A percentile compares a stretch with the other conserved stretches of the same genome.
phyloP scores from a whole-genome alignment of 371 early-diverging fungal genomes.

The Apophysomyces elegans region DNA sequence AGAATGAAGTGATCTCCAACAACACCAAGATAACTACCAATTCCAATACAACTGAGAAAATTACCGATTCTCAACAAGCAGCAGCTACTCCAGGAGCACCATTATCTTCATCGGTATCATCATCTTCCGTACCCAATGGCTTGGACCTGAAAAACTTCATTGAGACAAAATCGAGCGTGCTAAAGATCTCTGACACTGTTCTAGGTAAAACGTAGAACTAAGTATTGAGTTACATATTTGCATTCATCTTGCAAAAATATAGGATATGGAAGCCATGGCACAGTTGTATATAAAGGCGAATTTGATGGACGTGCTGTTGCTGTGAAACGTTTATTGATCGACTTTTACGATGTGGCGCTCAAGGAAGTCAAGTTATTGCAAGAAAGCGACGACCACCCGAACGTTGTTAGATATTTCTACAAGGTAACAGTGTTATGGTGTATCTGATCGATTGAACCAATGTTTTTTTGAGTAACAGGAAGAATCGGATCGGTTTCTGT shows the following conservation, averaged over 20 bases:
- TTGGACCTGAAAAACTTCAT: slow-evolving; percentile 36
- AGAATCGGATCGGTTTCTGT: slow-evolving; percentile 87
- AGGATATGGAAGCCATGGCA: slow-evolving; percentile 97
- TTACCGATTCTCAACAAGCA: neutral
- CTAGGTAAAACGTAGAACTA: slow-evolving; percentile 34
- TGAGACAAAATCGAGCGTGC: slow-evolving; percentile 34
- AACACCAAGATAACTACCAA: too few relatives aligned
- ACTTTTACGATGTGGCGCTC: slow-evolving; percentile 93
- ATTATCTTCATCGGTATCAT: neutral
- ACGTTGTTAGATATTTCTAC: slow-evolving; percentile 95
- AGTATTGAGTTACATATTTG: neutral
- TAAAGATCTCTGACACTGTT: slow-evolving; percentile 46
- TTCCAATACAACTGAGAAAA: neutral
- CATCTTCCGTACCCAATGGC: slow-evolving; percentile 13
- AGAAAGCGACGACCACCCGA: slow-evolving; percentile 94
- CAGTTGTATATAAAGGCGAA: slow-evolving; percentile 91
- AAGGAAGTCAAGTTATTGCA: slow-evolving; percentile 92
- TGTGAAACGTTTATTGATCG: slow-evolving; percentile 90
- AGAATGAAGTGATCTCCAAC: too few relatives aligned
- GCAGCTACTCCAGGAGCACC: neutral
- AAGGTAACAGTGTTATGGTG: slow-evolving; percentile 37
- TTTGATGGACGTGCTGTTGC: slow-evolving; percentile 94
- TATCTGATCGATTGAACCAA: slow-evolving; percentile 1
- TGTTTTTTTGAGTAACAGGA: slow-evolving; percentile 50
- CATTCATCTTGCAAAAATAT: slow-evolving; percentile 25